Conservation (phyloP, 192 early-diverging fungal genomes). For the Gamsiella multidivaricata region DNA sequence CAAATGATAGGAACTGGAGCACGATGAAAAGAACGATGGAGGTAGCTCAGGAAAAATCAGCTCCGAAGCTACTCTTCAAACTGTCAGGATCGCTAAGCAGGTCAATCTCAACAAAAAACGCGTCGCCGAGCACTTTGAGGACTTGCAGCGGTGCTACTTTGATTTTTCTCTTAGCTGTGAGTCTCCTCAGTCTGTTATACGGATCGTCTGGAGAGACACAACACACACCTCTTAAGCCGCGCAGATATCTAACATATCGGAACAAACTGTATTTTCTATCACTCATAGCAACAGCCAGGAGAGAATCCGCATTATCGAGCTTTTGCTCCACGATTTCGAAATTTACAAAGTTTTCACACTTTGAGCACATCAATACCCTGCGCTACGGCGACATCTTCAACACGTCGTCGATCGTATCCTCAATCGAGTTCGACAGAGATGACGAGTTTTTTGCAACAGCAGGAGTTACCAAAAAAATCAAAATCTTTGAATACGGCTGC, state of each 20-base stretch:
- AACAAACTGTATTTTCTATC: too few relatives aligned
- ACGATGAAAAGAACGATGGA: conserved; percentile 25
- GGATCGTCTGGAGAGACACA: too few relatives aligned
- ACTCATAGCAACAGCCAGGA: conserved; percentile 26
- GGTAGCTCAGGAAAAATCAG: conserved; percentile 3
- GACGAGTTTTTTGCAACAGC: conserved; percentile 95
- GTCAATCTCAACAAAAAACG: conserved; percentile 54
- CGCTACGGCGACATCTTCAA: conserved; percentile 80
- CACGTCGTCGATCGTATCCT: conserved; percentile 85
- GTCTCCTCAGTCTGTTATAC: conserved; percentile 1
- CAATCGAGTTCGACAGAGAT: conserved; percentile 95
- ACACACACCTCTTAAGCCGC: too few relatives aligned
- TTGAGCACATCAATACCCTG: conserved; percentile 81
- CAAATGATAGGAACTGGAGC: conserved; percentile 36
- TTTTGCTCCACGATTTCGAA: conserved; percentile 76
- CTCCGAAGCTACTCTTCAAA: conserved; percentile 22
- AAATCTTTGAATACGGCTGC: conserved; percentile 86
- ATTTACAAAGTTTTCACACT: conserved; percentile 74
- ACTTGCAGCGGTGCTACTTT: conserved; percentile 82
- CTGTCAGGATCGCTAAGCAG: conserved; percentile 26
- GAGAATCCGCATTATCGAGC: conserved; percentile 43
- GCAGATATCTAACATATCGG: too few relatives aligned
- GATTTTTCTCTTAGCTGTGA: conserved; percentile 61
- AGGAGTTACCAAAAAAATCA: conserved; percentile 92
- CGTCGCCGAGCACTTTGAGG: conserved; percentile 72